Evolutionary conservation across 495 filamentous ascomycete genomes (phyloP).

Genomic region (Neurospora sublineolata): DNA sequence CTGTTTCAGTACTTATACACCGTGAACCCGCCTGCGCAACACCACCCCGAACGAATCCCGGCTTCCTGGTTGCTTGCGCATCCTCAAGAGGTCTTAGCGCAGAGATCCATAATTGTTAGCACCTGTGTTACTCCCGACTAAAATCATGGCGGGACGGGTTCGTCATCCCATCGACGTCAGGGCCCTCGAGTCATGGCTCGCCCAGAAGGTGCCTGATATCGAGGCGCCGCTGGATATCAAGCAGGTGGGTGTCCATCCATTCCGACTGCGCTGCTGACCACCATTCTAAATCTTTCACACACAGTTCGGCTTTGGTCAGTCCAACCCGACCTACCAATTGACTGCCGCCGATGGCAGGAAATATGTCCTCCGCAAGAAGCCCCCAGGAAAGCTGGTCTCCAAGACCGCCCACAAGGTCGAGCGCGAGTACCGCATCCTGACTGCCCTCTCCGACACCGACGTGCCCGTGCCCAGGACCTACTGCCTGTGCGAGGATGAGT

Average conservation of each 20-base stretch:
- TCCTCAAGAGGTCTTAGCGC: background rate
- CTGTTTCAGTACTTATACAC: background rate
- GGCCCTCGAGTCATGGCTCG: conserved; percentile 68
- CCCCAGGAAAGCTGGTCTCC: conserved; percentile 79
- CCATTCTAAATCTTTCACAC: background rate
- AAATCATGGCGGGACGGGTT: conserved; percentile 77
- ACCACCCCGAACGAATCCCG: background rate
- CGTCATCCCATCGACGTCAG: conserved; percentile 77
- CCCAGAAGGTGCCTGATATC: conserved; percentile 64
- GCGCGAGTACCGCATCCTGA: conserved; percentile 83
- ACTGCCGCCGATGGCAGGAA: conserved; percentile 52
- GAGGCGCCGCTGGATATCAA: conserved; percentile 72
- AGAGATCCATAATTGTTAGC: background rate
- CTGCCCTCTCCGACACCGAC: conserved; percentile 64
- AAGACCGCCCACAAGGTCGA: conserved; percentile 94
- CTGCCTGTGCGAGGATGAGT: conserved; percentile 71
- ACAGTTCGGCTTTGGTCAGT: conserved; percentile 93
- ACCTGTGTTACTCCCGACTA: background rate
- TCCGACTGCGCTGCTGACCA: background rate
- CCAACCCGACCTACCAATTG: conserved; percentile 90
- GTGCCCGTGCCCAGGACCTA: conserved; percentile 81
- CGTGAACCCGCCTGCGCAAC: background rate
- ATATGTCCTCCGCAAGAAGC: conserved; percentile 91
- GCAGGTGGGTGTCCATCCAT: conserved; percentile 48
- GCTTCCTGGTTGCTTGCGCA: background rate